phyloP scores from a whole-genome alignment of 2,329 filamentous ascomycete genomes.

The Fusarium nisikadoi region DNA sequence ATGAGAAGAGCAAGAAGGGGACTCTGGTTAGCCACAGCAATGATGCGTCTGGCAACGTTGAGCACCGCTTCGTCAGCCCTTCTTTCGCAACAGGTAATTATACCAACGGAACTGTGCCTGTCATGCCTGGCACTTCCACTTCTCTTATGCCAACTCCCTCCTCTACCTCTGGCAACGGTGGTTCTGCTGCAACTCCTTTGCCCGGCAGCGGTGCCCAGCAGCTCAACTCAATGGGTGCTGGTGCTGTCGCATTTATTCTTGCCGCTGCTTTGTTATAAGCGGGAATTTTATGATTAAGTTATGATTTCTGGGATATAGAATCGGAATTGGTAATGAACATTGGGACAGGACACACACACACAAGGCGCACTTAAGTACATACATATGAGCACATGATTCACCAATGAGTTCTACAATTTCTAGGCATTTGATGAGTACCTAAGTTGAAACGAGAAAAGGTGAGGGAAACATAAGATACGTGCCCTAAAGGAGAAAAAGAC shows the following conservation, averaged over 20 bases:
- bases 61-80: slow-evolving; percentile 22
- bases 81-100: slow-evolving; percentile 26
- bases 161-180: slow-evolving; percentile 41
- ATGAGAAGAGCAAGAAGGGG: slow-evolving; percentile 40
- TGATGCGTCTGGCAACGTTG: neutral
- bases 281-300: neutral
- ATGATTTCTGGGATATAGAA: slow-evolving; percentile 1
- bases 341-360: neutral
- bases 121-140: slow-evolving; percentile 19
- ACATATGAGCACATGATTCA: neutral
- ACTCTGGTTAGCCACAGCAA: slow-evolving; percentile 18
- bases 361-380: slow-evolving; percentile 1
- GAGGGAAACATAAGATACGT: neutral
- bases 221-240: slow-evolving; percentile 48
- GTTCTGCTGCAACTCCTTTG: slow-evolving; percentile 10
- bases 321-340: slow-evolving; percentile 7
- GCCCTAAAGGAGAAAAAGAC: too few species aligned
- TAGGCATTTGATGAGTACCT: neutral
- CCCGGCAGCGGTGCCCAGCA: slow-evolving; percentile 34
- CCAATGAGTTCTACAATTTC: neutral
- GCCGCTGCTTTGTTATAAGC: slow-evolving; percentile 47
- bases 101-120: slow-evolving; percentile 39
- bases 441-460: neutral
- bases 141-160: slow-evolving; percentile 23
- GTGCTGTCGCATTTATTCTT: slow-evolving; percentile 45